Base-by-base conservation (phyloP, 2,329 filamentous ascomycete genomes). In the Metarhizium robertsii region DNA sequence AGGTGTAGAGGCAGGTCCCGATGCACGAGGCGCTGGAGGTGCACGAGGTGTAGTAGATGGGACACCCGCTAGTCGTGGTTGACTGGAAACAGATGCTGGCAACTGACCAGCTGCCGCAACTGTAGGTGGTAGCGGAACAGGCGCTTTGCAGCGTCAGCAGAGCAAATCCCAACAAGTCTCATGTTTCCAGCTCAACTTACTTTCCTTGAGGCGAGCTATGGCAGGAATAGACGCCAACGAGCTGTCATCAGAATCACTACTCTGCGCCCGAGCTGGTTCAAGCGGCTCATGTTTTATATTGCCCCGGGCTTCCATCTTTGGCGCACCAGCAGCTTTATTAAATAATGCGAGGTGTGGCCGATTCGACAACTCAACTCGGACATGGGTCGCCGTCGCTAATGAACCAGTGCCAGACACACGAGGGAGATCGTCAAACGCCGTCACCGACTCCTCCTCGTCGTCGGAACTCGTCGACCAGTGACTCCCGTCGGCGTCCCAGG, bases 51-150 rank as follows among this genome's bases (percentile, higher is more conserved):
- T 16, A 40, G 38, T 40, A 1, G 8, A 40, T 40, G 38, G 38
- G 13, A 36, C 34, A 18, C 10, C 52, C 11, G 36, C 13, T 36
- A 4, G 42, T 11, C 16, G 16, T 18, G n/a, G 8, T 45, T 18
- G 42, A 18, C 18, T 25, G 11, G 18, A 25, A 16, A 25, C 42
- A 18, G 42, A 13, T 10, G 42, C 11, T 20, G 42, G 18, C 18
- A 25, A 25, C 6, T 1, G 0, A 11, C 42, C 42, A 20, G n/a
- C 6, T 25, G 16, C 18, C 11, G 42, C n/a, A 2, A 45, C 42
- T 45, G 42, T 25, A 45, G 42, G n/a, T 20, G 54, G 54, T 29
- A 50, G 38, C 29, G 52, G 47, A 51, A 56, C 52, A 29, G 51
- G 29, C 6, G 55, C 55, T 56, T 25, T 4, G 11, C 13, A 48